phyloP scores from a whole-genome alignment of 768 basidiomycete genomes.

The Calocera viscosa region DNA sequence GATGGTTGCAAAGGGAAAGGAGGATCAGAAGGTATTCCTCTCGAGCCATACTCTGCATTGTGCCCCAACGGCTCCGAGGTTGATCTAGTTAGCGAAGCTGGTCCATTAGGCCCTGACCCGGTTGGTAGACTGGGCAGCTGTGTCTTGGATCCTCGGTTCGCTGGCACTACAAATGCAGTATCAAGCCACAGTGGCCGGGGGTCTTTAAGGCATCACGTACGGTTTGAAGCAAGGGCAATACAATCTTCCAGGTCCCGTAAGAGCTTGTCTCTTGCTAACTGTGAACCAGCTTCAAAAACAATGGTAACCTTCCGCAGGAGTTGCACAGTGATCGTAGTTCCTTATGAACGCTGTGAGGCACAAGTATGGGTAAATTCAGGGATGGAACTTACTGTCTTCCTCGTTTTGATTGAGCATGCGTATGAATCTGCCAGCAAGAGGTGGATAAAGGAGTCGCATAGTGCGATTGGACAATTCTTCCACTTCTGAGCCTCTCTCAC shows the following conservation, averaged over 20 bases:
- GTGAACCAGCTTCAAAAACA: constrained; percentile 48
- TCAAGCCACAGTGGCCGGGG: background rate
- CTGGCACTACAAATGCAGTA: background rate
- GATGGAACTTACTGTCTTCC: background rate
- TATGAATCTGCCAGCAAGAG: constrained; percentile 64
- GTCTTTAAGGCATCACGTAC: constrained; percentile 36
- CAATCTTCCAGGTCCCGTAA: constrained; percentile 66
- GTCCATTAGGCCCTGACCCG: background rate
- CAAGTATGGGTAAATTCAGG: background rate
- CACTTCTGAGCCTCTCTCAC: constrained; percentile 45
- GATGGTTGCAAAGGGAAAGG: background rate
- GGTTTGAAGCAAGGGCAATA: constrained; percentile 60
- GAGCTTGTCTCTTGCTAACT: constrained; percentile 47
- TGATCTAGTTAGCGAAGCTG: background rate
- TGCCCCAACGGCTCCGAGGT: background rate
- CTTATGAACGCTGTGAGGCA: constrained; percentile 29
- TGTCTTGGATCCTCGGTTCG: background rate
- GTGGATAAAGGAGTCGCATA: constrained; percentile 90
- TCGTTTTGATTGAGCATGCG: background rate
- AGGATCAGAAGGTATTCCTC: background rate
- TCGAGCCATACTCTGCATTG: background rate
- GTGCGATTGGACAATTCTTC: constrained; percentile 45
- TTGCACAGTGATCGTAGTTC: constrained; percentile 57
- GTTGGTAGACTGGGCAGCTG: background rate
- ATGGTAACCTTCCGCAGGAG: constrained; percentile 85